A percentile compares a stretch with the other conserved stretches of the same genome.
These are phyloP conservation scores for Cadophora malorum DNA, from an alignment of 2,329 filamentous ascomycete genomes.

Conservation along the genomic window DNA sequence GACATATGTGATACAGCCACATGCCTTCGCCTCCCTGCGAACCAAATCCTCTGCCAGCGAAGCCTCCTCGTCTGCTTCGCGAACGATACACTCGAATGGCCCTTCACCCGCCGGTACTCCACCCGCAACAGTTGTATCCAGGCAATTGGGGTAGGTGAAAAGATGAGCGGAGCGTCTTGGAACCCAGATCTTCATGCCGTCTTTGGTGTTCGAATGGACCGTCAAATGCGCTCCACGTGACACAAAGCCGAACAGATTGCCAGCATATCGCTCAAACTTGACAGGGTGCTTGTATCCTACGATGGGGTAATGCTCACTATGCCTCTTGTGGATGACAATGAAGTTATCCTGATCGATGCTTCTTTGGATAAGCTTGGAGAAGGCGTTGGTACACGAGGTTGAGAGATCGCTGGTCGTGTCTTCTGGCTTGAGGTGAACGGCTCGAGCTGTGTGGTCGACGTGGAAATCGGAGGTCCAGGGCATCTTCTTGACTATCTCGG, in stretches of 20 bases:
- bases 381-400: slow-evolving; percentile 47
- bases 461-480: slow-evolving; percentile 53
- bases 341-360: slow-evolving; percentile 47
- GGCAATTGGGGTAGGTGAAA: slow-evolving; percentile 74
- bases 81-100: slow-evolving; percentile 71
- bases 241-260: slow-evolving; percentile 67
- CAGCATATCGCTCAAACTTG: slow-evolving; percentile 35
- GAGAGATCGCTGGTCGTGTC: slow-evolving; percentile 39
- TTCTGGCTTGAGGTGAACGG: slow-evolving; percentile 46
- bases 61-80: slow-evolving; percentile 78
- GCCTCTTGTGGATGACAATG: slow-evolving; percentile 49
- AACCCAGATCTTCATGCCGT: slow-evolving; percentile 70
- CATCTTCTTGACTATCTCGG: slow-evolving; percentile 53
- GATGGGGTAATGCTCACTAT: slow-evolving; percentile 51
- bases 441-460: slow-evolving; percentile 44
- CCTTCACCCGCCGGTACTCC: slow-evolving; percentile 72
- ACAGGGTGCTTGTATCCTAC: slow-evolving; percentile 34
- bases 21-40: slow-evolving; percentile 55
- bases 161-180: slow-evolving; percentile 69
- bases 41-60: slow-evolving; percentile 67
- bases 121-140: slow-evolving; percentile 83
- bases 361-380: slow-evolving; percentile 50
- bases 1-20: slow-evolving; percentile 71
- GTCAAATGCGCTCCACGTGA: slow-evolving; percentile 72
- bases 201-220: slow-evolving; percentile 60